Evolutionary conservation across 1,284 basidiomycete species (phyloP).

Genomic region (Volvariella volvacea): DNA sequence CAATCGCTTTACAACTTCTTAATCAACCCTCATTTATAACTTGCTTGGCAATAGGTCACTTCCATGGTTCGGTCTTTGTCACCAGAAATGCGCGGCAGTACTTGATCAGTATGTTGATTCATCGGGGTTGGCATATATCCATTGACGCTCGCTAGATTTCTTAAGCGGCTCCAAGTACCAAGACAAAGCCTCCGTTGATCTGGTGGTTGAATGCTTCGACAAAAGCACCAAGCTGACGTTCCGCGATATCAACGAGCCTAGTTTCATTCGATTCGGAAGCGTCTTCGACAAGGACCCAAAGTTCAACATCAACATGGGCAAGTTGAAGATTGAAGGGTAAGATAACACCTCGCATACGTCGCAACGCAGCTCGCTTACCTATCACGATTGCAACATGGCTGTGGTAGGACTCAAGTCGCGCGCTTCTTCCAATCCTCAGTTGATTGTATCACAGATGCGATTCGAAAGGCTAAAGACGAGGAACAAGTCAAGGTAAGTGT

Average conservation of each 20-base stretch:
- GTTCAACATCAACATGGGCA: constrained; percentile 36
- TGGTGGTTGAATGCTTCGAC: constrained; percentile 36
- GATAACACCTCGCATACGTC: constrained; percentile 13
- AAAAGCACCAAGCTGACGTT: constrained; percentile 38
- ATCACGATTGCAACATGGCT: not conserved
- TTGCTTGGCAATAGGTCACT: not conserved
- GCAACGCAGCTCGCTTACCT: not conserved
- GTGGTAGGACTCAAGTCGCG: constrained; percentile 29
- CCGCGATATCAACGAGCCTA: constrained; percentile 24
- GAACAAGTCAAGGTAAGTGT: not conserved
- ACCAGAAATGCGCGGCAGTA: constrained; percentile 16
- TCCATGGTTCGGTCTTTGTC: constrained; percentile 28
- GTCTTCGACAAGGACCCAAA: constrained; percentile 34
- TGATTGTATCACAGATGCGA: constrained; percentile 30
- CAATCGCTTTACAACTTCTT: not conserved
- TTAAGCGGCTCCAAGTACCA: constrained; percentile 2
- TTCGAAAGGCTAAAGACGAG: constrained; percentile 12
- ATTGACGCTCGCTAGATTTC: not conserved
- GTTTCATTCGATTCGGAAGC: constrained; percentile 23
- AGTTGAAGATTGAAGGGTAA: constrained; percentile 38
- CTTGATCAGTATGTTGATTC: constrained; percentile 15
- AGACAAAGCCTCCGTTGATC: constrained; percentile 22
- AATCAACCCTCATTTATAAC: too few species aligned
- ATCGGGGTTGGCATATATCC: constrained; percentile 26
- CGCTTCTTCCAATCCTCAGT: constrained; percentile 42